Evolutionary conservation across 169 alveolate species (phyloP).

Genomic region (Cryptosporidium sp.): DNA sequence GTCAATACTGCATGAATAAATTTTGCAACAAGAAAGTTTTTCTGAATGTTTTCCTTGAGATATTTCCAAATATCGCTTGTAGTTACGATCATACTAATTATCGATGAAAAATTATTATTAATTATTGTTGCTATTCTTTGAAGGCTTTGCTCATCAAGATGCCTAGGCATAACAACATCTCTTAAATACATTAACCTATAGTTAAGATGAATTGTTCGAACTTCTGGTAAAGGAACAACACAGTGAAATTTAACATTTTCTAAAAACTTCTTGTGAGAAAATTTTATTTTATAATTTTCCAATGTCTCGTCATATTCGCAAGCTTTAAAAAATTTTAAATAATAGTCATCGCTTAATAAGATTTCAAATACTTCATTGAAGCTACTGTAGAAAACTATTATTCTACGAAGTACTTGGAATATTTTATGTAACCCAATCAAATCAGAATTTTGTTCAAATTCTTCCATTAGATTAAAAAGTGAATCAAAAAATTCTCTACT

Average conservation of each 20-base stretch:
- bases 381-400: slow-evolving; percentile 45
- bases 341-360: slow-evolving; percentile 61
- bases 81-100: slow-evolving; percentile 79
- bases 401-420: slow-evolving; percentile 47
- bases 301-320: slow-evolving; percentile 71
- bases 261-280: slow-evolving; percentile 45
- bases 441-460: slow-evolving; percentile 29
- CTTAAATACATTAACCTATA: slow-evolving; percentile 82
- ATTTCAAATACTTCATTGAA: slow-evolving; percentile 63
- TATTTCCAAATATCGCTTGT: slow-evolving; percentile 71
- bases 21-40: slow-evolving; percentile 71
- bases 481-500: slow-evolving; percentile 34
- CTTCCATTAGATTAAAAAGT: slow-evolving; percentile 60
- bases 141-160: slow-evolving; percentile 82
- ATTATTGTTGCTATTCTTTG: slow-evolving; percentile 80
- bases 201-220: slow-evolving; percentile 53
- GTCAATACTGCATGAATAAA: slow-evolving; percentile 66
- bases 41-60: slow-evolving; percentile 51
- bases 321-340: slow-evolving; percentile 60
- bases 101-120: slow-evolving; percentile 80
- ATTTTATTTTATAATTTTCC: slow-evolving; percentile 46
- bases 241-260: slow-evolving; percentile 65
- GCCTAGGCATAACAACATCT: slow-evolving; percentile 85
- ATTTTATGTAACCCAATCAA: slow-evolving; percentile 44
- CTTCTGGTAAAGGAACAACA: slow-evolving; percentile 74